Conservation (phyloP, 371 early-diverging fungal species). For the Quaeritorhiza haematococci region DNA sequence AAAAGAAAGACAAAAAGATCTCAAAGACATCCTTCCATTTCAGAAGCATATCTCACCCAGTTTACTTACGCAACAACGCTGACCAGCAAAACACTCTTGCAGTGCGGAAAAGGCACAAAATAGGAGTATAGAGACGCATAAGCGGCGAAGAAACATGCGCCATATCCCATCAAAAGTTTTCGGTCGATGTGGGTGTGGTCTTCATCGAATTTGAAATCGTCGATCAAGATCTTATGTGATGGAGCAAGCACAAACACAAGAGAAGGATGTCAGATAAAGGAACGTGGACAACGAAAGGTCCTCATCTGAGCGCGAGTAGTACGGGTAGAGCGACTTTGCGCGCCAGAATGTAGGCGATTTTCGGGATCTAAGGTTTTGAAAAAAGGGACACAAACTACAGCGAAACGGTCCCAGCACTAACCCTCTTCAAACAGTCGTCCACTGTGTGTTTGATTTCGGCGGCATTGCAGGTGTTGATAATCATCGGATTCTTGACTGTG, state of each 20-base stretch:
- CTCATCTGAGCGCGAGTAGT: too few species aligned
- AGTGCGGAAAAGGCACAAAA: conserved; percentile 50
- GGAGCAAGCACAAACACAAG: too few species aligned
- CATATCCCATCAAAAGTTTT: conserved; percentile 52
- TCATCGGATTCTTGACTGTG: conserved; percentile 23
- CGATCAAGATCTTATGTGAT: conserved; percentile 39
- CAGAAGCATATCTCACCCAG: background rate
- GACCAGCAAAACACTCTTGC: conserved; percentile 42
- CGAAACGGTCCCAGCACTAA: conserved; percentile 6
- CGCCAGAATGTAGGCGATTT: too few species aligned
- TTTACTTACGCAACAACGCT: conserved; percentile 47
- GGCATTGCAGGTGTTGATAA: conserved; percentile 42
- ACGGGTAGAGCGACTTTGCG: too few species aligned
- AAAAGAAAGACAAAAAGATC: background rate
- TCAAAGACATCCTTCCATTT: background rate
- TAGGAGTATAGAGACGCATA: conserved; percentile 50
- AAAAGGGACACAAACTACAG: background rate
- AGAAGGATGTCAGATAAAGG: too few species aligned
- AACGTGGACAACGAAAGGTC: too few species aligned
- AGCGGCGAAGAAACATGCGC: conserved; percentile 45
- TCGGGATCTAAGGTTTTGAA: conserved; percentile 1
- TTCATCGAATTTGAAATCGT: conserved; percentile 44
- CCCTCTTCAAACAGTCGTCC: conserved; percentile 48
- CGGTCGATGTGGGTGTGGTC: conserved; percentile 55
- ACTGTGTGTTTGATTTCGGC: conserved; percentile 53